Evolutionary conservation across 1,284 basidiomycete genomes (phyloP).

Genomic region (Trichosporon coremiiforme): DNA sequence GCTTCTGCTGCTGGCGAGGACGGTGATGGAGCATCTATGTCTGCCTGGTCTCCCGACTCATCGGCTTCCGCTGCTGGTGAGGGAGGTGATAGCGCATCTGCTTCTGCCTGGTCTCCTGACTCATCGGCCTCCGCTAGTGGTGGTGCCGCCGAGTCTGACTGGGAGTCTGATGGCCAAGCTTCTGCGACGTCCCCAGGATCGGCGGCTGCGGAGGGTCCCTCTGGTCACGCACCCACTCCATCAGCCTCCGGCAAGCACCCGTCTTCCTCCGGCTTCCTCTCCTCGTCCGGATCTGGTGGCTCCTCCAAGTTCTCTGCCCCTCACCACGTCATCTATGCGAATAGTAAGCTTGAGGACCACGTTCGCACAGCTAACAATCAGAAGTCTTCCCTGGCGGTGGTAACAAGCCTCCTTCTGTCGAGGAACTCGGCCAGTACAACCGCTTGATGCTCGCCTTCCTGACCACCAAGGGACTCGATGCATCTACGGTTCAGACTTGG

Average conservation of each 20-base stretch:
- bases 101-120: not conserved
- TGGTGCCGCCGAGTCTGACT: too few relatives aligned
- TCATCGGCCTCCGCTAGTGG: not conserved
- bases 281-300: not conserved
- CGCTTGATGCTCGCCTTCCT: conserved; percentile 58
- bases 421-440: conserved; percentile 40
- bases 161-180: too few relatives aligned
- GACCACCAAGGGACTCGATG: not conserved
- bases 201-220: not conserved
- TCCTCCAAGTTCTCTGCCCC: not conserved
- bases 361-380: conserved; percentile 27
- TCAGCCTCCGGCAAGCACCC: not conserved
- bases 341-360: not conserved
- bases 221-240: not conserved
- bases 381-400: conserved; percentile 9
- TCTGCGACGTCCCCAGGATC: not conserved
- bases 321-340: conserved; percentile 4
- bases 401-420: conserved; percentile 2
- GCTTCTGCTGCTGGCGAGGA: too few relatives aligned
- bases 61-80: not conserved
- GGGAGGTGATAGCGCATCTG: too few relatives aligned
- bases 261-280: not conserved
- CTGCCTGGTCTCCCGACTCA: not conserved
- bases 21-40: too few relatives aligned
- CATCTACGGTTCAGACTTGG: conserved; percentile 32